phyloP scores from a whole-genome alignment of 2,329 filamentous ascomycete species.

The Alternaria dauci region DNA sequence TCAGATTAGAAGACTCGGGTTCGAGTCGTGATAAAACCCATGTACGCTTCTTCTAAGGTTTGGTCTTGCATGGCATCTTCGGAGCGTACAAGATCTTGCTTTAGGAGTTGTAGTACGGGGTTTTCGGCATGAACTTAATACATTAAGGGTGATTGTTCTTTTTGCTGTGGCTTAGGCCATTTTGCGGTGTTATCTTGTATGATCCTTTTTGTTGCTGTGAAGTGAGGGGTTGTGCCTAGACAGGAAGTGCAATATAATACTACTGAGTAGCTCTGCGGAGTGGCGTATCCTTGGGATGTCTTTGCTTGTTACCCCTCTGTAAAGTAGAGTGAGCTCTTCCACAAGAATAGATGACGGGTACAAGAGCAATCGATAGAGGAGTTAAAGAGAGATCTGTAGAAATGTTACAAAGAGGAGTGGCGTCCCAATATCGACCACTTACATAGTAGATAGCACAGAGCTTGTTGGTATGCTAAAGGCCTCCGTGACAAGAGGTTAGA shows the following conservation, averaged over 20 bases:
- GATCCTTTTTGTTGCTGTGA: background rate
- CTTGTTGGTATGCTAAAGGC: background rate
- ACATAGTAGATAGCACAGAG: background rate
- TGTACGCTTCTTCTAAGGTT: background rate
- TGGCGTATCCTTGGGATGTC: background rate
- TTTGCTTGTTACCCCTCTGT: background rate
- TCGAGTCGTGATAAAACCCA: conserved; percentile 5
- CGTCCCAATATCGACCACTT: background rate
- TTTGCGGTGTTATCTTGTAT: background rate
- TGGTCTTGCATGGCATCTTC: background rate
- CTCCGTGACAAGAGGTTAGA: background rate
- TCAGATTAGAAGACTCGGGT: background rate
- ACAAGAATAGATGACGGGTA: background rate
- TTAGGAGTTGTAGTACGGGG: background rate
- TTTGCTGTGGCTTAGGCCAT: background rate
- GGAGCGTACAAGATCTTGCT: background rate
- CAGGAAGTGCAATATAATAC: background rate
- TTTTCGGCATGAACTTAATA: conserved; percentile 5
- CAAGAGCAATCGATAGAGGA: background rate
- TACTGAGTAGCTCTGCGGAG: background rate
- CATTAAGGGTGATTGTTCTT: background rate
- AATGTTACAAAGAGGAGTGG: background rate
- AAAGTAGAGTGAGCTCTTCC: background rate
- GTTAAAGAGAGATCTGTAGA: background rate
- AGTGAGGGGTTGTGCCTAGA: background rate